phyloP scores from a whole-genome alignment of 2,329 filamentous ascomycete genomes.

The Chaetoscypha palmicola region DNA sequence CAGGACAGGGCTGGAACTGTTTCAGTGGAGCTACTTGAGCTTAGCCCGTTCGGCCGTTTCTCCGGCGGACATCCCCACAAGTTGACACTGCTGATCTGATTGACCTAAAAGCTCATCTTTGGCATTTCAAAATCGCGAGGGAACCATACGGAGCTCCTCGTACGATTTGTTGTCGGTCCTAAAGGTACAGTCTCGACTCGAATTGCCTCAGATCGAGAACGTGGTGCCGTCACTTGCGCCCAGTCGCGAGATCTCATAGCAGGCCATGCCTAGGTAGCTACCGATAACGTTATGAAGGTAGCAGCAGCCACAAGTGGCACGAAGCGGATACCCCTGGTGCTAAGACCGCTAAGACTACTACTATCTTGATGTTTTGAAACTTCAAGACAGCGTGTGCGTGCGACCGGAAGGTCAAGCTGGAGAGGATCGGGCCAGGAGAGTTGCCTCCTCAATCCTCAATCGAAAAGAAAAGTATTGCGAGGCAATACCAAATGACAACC shows the following conservation, averaged over 20 bases:
- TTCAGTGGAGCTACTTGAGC: conserved; percentile 1
- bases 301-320: not conserved
- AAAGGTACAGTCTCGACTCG: not conserved
- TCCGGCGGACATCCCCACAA: conserved; percentile 17
- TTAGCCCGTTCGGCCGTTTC: conserved; percentile 8
- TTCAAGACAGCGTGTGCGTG: too few species aligned
- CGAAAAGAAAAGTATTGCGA: too few species aligned
- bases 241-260: too few species aligned
- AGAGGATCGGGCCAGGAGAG: too few species aligned
- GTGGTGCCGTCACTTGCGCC: too few species aligned
- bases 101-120: not conserved
- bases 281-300: not conserved
- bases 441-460: too few species aligned
- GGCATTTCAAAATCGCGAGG: not conserved
- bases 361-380: too few species aligned
- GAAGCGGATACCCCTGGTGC: too few species aligned
- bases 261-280: not conserved
- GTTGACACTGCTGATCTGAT: not conserved
- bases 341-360: too few species aligned
- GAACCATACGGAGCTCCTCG: not conserved
- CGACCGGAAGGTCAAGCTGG: too few species aligned
- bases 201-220: too few species aligned
- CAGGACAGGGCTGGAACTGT: not conserved
- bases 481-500: too few species aligned
- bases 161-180: not conserved